A percentile compares a stretch with the other conserved stretches of the same genome.
Evolutionary conservation across 495 filamentous ascomycete genomes (phyloP).

Genomic region (Neurospora sp.): DNA sequence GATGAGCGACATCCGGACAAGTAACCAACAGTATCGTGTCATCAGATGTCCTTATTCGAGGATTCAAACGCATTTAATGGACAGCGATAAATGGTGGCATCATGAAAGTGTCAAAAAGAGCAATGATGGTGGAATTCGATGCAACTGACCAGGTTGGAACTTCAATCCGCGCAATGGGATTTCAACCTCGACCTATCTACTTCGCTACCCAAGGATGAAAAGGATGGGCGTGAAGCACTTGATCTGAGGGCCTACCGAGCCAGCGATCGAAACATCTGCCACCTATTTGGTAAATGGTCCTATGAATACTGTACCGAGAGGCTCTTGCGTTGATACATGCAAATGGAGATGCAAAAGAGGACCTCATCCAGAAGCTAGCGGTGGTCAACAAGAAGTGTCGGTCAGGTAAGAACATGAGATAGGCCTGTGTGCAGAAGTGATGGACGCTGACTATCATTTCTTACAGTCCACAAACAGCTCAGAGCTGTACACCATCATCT

Average conservation of each 20-base stretch:
- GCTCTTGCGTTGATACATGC: no score
- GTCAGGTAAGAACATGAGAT: not conserved
- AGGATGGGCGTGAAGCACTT: no score
- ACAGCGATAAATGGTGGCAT: not conserved
- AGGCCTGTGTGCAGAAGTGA: not conserved
- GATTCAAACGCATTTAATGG: not conserved
- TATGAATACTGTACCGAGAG: no score
- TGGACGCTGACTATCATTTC: not conserved
- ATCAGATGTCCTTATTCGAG: not conserved
- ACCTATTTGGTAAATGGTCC: no score
- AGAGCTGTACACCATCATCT: no score
- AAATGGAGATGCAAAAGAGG: no score
- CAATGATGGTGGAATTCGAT: not conserved
- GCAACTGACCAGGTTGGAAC: not conserved
- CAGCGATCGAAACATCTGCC: no score
- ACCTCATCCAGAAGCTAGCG: no score
- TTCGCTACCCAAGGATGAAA: no score
- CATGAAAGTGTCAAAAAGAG: not conserved
- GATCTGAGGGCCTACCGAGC: no score
- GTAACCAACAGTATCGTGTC: not conserved
- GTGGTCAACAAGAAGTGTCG: not conserved
- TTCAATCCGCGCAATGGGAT: no score
- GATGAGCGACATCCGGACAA: not conserved
- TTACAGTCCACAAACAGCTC: not conserved
- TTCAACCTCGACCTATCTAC: no score